Conservation (phyloP, 2,329 filamentous ascomycete species). For the Sclerotinia subarctica region DNA sequence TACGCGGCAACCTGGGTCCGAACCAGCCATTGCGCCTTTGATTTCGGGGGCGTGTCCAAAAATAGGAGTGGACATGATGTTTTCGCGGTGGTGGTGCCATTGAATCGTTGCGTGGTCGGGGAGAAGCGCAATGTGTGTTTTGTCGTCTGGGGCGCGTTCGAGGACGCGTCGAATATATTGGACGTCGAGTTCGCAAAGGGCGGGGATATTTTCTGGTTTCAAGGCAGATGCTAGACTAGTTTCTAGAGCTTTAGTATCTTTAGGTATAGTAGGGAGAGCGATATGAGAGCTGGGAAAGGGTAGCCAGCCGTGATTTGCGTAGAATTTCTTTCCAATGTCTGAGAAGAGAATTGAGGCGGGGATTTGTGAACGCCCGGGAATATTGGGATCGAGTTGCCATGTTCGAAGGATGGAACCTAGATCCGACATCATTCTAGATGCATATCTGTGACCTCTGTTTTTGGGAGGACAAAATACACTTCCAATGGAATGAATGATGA, state of each 20-base stretch:
- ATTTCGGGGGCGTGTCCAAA: conserved; percentile 53
- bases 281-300: conserved; percentile 71
- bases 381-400: conserved; percentile 48
- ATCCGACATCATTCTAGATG: conserved; percentile 69
- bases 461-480: conserved; percentile 73
- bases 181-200: conserved; percentile 64
- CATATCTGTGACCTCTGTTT: conserved; percentile 71
- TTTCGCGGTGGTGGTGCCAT: conserved; percentile 80
- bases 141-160: conserved; percentile 40
- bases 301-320: conserved; percentile 73
- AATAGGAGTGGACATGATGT: conserved; percentile 67
- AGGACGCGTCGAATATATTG: conserved; percentile 55
- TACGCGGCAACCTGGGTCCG: conserved; percentile 50
- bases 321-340: conserved; percentile 81
- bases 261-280: conserved; percentile 50
- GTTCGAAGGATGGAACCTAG: conserved; percentile 53
- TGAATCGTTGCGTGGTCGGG: conserved; percentile 65
- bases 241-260: conserved; percentile 2
- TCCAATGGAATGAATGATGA: conserved; percentile 68
- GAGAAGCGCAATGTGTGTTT: conserved; percentile 60
- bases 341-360: conserved; percentile 80
- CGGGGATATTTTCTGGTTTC: conserved; percentile 56
- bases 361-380: conserved; percentile 40
- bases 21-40: conserved; percentile 64
- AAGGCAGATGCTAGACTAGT: conserved; percentile 41